Conservation (phyloP, 305 asterid genomes). For the Ajuga reptans region DNA sequence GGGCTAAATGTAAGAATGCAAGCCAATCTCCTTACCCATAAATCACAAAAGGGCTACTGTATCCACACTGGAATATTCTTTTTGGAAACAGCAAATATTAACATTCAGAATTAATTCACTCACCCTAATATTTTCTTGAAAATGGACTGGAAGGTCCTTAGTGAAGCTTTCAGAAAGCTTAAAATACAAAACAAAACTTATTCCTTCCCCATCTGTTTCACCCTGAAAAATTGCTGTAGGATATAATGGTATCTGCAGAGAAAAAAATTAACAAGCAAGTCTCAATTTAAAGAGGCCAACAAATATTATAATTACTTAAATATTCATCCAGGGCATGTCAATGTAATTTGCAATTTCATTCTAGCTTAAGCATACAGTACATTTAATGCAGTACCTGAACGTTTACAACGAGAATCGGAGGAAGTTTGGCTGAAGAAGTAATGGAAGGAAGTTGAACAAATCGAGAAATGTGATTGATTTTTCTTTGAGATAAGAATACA, state of each 20-base stretch:
- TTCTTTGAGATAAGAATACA: slow-evolving; percentile 68
- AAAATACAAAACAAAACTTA: slow-evolving; percentile 77
- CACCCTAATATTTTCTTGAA: slow-evolving; percentile 80
- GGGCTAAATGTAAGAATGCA: not conserved
- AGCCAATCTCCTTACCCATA: not conserved
- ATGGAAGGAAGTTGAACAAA: slow-evolving; percentile 67
- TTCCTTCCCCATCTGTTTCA: slow-evolving; percentile 92
- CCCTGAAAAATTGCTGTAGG: slow-evolving; percentile 82
- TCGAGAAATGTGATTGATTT: slow-evolving; percentile 79
- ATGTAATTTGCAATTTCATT: not conserved
- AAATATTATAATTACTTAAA: not conserved
- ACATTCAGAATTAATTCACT: slow-evolving; percentile 15
- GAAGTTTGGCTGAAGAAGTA: slow-evolving; percentile 58
- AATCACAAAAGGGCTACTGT: not conserved
- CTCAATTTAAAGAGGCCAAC: not conserved
- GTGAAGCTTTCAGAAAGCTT: slow-evolving; percentile 71
- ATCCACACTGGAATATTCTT: too few species aligned
- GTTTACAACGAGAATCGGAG: slow-evolving; percentile 85
- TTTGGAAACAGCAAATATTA: not conserved
- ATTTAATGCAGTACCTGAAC: slow-evolving; percentile 57
- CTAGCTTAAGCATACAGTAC: not conserved
- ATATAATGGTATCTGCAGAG: slow-evolving; percentile 70
- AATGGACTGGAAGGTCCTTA: slow-evolving; percentile 62
- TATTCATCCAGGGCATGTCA: not conserved
- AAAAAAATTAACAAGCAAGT: not conserved